Base-by-base conservation (phyloP, 495 filamentous ascomycete genomes). In the Aspergillus incahuasiensis region DNA sequence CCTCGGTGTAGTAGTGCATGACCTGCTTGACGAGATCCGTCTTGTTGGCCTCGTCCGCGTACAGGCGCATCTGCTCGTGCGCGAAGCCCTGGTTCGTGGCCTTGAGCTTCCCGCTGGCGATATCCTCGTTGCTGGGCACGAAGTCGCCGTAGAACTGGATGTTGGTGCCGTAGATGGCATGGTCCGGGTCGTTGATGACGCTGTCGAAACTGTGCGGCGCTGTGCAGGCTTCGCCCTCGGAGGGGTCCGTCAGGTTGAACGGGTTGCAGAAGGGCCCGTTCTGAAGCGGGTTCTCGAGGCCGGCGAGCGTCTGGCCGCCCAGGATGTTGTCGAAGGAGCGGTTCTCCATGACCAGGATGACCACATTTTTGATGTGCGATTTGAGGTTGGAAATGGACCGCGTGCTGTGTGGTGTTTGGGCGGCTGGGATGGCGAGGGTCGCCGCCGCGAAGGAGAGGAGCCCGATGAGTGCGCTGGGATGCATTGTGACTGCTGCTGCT, bases 1-100 rank as follows among this genome's bases (percentile, higher is more conserved):
- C 72, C 49, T 73, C 71, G 22, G 74, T 75, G 49, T 80, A 81
- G 64, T 80, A 80, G 63, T 77, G 74, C 55, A 82, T 68, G 25
- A 75, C 77, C 63, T 80, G 68, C 34, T 64, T 65, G 7, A 73
- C 73, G 6, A 70, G 55, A 18, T 61, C 56, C 9, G 69, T 71
- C 44, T 74, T 70, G 48, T 72, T 61, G 28, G 65, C 68, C 34
- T 65, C 60, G 21, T 53, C 52, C 2, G 54, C 59, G 58, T 75
- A 76, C 2, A 60, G 48, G 20, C 66, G 58, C 28, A 76, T 49
- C 56, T 82, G 79, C 62, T 79, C 76, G 28, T 76, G 68, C 12
- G 79, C 68, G 60, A 80, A 82, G 21, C 79, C 77, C 34, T 71
- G 57, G 57, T 76, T 71, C 44, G 58, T 66, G 11, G 69, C 51